phyloP scores from a whole-genome alignment of 306 rosid species.

The Myrica gale region DNA sequence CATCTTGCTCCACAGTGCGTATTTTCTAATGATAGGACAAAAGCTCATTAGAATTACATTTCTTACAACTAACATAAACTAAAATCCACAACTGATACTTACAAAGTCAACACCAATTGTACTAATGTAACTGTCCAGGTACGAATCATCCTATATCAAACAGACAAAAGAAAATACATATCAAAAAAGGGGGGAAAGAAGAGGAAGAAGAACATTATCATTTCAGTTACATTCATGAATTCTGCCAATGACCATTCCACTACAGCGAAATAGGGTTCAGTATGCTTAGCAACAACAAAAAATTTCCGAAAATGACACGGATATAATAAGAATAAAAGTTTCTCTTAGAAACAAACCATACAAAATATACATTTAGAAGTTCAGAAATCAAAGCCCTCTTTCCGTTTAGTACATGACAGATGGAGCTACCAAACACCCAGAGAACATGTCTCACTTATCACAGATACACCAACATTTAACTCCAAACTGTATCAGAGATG shows the following conservation, averaged over 20 bases:
- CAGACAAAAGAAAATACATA: not conserved
- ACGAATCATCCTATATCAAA: slow-evolving; percentile 49
- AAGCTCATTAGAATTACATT: not conserved
- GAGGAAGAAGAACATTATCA: not conserved
- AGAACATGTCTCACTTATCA: too few relatives aligned
- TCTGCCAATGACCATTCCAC: slow-evolving; percentile 5
- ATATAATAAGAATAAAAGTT: too few relatives aligned
- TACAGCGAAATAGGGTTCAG: not conserved
- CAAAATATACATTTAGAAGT: too few relatives aligned
- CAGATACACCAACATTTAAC: too few relatives aligned
- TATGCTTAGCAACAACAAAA: not conserved
- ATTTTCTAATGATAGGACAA: slow-evolving; percentile 37
- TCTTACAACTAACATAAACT: not conserved
- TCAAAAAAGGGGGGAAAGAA: not conserved
- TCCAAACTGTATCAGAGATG: too few relatives aligned
- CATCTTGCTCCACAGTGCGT: slow-evolving; percentile 59
- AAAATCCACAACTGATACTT: slow-evolving; percentile 15
- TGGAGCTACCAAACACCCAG: too few relatives aligned
- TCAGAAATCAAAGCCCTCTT: too few relatives aligned
- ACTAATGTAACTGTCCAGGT: slow-evolving; percentile 55
- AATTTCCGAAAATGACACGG: not conserved
- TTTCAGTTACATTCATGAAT: not conserved
- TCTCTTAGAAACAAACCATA: too few relatives aligned
- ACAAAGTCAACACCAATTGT: slow-evolving; percentile 64
- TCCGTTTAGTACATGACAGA: too few relatives aligned